Evolutionary conservation across 2,329 filamentous ascomycete genomes (phyloP), one percentile per base, ranked within the genome.

Genomic region (Ascochyta fabae): DNA sequence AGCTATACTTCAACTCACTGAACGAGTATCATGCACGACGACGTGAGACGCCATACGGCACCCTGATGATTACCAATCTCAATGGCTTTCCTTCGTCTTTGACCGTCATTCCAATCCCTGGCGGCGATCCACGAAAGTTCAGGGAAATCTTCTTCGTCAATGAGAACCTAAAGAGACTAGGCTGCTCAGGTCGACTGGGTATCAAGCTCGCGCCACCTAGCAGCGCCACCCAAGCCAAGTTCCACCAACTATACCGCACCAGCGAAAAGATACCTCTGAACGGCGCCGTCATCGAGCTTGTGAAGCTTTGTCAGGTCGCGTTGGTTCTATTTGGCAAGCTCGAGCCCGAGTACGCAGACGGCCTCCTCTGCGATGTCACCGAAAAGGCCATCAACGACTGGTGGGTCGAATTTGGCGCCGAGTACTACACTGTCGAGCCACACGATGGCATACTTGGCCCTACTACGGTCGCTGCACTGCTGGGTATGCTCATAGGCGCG

Each of bases 321-420:
- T 79, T 99, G 56, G 88, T 91, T 69, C 81, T 97, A 57, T 99
- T 97, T 75, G 91, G 89, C 49, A 92, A 93, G 72, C 80, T 98
- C 6, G 88, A 91, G n/a, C 84, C 88, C 27, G 90, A 93, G 62
- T 98, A 96, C 72, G 90, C 91, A 7, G 95, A 99, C 69, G 95
- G 95, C 0, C 78, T 97, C 23, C 83, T 99, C 3, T 99, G 95
- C 73, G 95, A 99, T 77, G 83, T 95, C 39, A 98, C 95, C 0
- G 95, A 99, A 74, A 88, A 84, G 59, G 92, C 93, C 1, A 87
- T 98, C 66, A 89, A 88, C 59, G 91, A 97, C 73, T 99, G 95
- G 95, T 98, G 95, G 95, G 88, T 90, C 1, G 91, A 96, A 68
- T 89, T 97, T 56, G 95, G 95, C 1, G 88, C 88, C 0, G 94